Evolutionary conservation across 2,329 filamentous ascomycete species (phyloP).

Genomic region (Anthostomella pinea): DNA sequence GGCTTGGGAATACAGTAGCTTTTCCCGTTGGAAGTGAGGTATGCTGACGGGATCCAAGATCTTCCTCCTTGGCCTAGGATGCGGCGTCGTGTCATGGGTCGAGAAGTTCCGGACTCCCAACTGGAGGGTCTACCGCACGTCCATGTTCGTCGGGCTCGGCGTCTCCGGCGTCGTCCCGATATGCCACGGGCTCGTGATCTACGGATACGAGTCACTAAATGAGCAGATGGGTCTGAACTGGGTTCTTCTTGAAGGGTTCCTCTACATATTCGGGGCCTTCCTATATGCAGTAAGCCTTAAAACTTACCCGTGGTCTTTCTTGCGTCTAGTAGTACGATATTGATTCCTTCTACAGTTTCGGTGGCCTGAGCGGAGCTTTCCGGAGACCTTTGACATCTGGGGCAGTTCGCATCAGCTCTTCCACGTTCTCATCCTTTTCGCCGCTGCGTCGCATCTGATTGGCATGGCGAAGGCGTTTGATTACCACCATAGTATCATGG

Average conservation of each 20-base stretch:
- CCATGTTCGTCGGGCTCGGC: slow-evolving; percentile 88
- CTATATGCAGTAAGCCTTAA: slow-evolving; percentile 70
- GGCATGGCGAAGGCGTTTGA: slow-evolving; percentile 84
- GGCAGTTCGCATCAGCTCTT: slow-evolving; percentile 96
- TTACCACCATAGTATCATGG: slow-evolving; percentile 66
- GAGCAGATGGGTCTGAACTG: slow-evolving; percentile 76
- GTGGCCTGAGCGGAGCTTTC: slow-evolving; percentile 76
- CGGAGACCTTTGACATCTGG: slow-evolving; percentile 83
- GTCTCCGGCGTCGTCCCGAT: slow-evolving; percentile 81
- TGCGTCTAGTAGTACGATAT: too few relatives aligned
- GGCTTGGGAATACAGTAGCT: too few relatives aligned
- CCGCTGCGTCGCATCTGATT: slow-evolving; percentile 76
- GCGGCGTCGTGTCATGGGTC: slow-evolving; percentile 71
- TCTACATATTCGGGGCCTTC: slow-evolving; percentile 83
- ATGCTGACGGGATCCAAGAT: slow-evolving; percentile 55
- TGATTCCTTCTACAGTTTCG: slow-evolving; percentile 51
- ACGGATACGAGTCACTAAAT: slow-evolving; percentile 65
- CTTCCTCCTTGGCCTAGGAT: slow-evolving; percentile 70
- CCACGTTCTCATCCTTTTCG: slow-evolving; percentile 82
- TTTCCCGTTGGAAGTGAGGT: too few relatives aligned
- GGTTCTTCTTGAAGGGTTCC: slow-evolving; percentile 72
- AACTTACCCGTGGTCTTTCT: background rate
- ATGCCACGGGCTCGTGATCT: slow-evolving; percentile 67
- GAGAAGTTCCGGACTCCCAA: slow-evolving; percentile 80
- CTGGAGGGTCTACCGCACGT: slow-evolving; percentile 80